Conservation (phyloP, 768 basidiomycete species). For the Holtermanniella nyarrowii region DNA sequence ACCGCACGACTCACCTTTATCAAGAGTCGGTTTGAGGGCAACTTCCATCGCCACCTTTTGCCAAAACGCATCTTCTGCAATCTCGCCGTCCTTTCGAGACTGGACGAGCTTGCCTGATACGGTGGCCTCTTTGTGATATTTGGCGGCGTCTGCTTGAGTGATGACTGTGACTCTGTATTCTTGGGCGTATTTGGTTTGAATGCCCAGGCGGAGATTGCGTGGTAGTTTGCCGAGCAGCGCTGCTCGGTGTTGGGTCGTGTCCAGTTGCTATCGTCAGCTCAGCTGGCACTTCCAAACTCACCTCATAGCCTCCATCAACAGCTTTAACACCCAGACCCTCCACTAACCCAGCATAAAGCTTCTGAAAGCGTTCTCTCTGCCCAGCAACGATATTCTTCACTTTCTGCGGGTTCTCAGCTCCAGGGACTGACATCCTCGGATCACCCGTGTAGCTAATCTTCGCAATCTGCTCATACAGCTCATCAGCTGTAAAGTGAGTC, state of each 20-base stretch:
- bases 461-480: slow-evolving; percentile 76
- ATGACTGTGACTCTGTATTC: slow-evolving; percentile 2
- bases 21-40: slow-evolving; percentile 49
- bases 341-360: slow-evolving; percentile 56
- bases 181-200: slow-evolving; percentile 8
- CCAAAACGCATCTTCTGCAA: slow-evolving; percentile 70
- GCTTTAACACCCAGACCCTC: slow-evolving; percentile 47
- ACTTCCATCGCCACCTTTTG: slow-evolving; percentile 57
- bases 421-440: slow-evolving; percentile 75
- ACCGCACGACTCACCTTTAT: slow-evolving; percentile 18
- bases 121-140: not conserved
- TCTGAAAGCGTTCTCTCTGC: slow-evolving; percentile 68
- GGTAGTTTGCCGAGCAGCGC: slow-evolving; percentile 73
- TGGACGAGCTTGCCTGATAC: not conserved
- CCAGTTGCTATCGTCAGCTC: slow-evolving; percentile 53
- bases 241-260: slow-evolving; percentile 54
- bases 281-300: slow-evolving; percentile 1
- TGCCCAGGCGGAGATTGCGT: slow-evolving; percentile 47
- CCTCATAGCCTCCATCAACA: not conserved
- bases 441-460: slow-evolving; percentile 66
- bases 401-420: slow-evolving; percentile 88
- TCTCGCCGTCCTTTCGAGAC: slow-evolving; percentile 12
- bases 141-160: not conserved
- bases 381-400: slow-evolving; percentile 83
- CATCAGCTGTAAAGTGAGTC: slow-evolving; percentile 63